These are phyloP conservation scores for Wickerhamomyces alni DNA, from an alignment of 805 yeast species.

Conservation along the genomic window DNA sequence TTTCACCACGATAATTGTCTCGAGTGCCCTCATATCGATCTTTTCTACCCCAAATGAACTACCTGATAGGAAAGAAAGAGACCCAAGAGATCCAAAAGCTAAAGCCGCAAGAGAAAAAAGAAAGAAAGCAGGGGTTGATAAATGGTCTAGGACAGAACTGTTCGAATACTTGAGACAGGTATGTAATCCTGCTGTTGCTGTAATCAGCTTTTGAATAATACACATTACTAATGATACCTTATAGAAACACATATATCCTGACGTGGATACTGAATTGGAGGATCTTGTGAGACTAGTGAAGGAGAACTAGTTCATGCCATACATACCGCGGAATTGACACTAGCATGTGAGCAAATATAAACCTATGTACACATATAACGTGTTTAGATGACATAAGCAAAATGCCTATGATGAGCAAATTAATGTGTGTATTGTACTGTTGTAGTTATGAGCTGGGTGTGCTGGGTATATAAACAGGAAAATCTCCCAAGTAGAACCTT, in stretches of 20 bases:
- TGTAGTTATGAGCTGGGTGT: not conserved
- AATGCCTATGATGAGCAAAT: not conserved
- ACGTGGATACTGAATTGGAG: conserved; percentile 7
- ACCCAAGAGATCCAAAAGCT: not conserved
- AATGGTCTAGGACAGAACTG: conserved; percentile 10
- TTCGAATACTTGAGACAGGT: conserved; percentile 13
- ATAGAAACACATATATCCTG: conserved; percentile 13
- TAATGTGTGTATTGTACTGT: not conserved
- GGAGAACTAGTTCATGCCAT: too few relatives aligned
- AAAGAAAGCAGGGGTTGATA: not conserved
- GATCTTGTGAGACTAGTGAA: conserved; percentile 14
- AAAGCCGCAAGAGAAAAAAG: not conserved
- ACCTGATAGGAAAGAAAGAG: not conserved
- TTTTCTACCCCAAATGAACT: not conserved
- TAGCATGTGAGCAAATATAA: conserved; percentile 4
- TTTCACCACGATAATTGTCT: not conserved
- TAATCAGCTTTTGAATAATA: not conserved
- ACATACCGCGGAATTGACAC: too few relatives aligned
- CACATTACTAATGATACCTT: not conserved
- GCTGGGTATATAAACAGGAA: not conserved
- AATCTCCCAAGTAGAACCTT: not conserved
- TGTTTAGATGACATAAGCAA: not conserved
- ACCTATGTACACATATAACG: too few relatives aligned
- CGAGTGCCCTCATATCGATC: not conserved
- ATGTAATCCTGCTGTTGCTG: too few relatives aligned